These are phyloP conservation scores for Fusarium lyarnte DNA, from an alignment of 2,329 filamentous ascomycete species.

Conservation along the genomic window DNA sequence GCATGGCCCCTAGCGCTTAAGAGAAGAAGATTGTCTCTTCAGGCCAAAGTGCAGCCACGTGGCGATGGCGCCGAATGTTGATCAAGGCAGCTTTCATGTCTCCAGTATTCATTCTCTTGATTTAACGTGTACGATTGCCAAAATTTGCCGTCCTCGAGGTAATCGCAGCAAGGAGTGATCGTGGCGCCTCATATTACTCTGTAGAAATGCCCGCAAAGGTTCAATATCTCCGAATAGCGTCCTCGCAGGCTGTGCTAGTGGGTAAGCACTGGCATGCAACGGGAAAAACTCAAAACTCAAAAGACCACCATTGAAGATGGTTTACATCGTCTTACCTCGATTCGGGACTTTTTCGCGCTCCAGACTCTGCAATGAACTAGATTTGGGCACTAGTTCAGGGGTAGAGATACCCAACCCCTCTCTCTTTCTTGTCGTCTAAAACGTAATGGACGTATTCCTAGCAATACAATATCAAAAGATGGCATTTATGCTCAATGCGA, in stretches of 20 bases:
- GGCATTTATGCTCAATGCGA: not conserved
- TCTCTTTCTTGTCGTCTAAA: not conserved
- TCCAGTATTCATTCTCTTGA: not conserved
- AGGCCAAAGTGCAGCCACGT: fast-evolving
- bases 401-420: not conserved
- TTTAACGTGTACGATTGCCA: not conserved
- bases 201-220: not conserved
- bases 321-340: not conserved
- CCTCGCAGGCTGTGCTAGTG: too few species aligned
- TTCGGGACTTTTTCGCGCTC: fast-evolving
- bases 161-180: not conserved
- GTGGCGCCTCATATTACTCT: too few species aligned
- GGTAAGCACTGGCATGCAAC: not conserved
- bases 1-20: not conserved
- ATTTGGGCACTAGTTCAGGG: not conserved
- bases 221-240: not conserved
- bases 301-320: not conserved
- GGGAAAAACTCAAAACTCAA: not conserved
- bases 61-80: too few species aligned
- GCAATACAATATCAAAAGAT: fast-evolving
- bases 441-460: not conserved
- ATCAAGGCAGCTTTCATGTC: too few species aligned
- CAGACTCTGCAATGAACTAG: fast-evolving
- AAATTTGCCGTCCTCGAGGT: fast-evolving
- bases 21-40: not conserved